Evolutionary conservation across 176 grass and related monocot genomes (phyloP), one percentile per base, ranked within the genome.

Genomic region (maize (Zea mays)): DNA sequence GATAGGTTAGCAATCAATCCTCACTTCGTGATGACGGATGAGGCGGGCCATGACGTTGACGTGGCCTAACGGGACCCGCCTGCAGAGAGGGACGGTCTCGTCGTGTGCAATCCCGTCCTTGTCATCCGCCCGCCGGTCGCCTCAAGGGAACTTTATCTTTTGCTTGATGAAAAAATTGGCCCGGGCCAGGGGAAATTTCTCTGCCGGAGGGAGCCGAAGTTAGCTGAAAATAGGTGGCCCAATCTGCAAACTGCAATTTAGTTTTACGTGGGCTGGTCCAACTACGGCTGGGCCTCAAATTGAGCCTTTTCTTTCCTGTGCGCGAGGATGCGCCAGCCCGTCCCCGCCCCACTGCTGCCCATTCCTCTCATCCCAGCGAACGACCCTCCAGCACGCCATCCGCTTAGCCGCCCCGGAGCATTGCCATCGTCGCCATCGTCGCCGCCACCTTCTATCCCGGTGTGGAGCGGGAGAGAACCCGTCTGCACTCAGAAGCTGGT

Each of bases 341-440:
- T 48, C 10, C 11, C 10, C 46, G 65, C 39, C 38, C 15, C 15
- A 14, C 7, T 8, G 14, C 38, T 10, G 15, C 57, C 21, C 57
- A 10, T 17, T 9, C 35, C 49, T 38, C 50, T 38, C 50, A 17
- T 54, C 69, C 71, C 71, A 55, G 8, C 35, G 50, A 73, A 56
- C 36, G 36, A 15, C 10, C 36, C 8, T 11, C 27, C 27, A 27
- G 16, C 37, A n/a, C 71, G 17, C 17, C 16, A 74, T 20, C 71
- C 16, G 49, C 68, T 50, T 20, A 36, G 45, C 49, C 70, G 13
- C 68, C 49, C 44, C 35, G 50, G 55, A 73, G 72, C 65, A 43
- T 44, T 6, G 41, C 41, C n/a, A 10, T 69, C 66, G 41, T 68
- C 41, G 41, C 9, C 65, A n/a, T 21, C 45, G 68, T 45, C 21